Conservation (phyloP, 2,329 filamentous ascomycete genomes). For the Pezicula rhizophila region DNA sequence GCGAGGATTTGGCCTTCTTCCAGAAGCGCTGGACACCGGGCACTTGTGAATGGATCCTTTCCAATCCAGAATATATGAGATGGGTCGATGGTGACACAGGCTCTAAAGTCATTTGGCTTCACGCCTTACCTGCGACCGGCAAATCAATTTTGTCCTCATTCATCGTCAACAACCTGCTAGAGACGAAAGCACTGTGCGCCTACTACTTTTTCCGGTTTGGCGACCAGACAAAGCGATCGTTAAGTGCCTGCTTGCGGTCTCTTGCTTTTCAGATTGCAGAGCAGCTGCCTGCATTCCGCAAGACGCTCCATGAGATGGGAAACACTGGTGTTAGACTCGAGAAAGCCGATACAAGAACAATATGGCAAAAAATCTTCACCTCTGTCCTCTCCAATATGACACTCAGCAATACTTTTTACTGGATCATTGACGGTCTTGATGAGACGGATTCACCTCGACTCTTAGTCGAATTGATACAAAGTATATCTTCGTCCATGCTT, state of each 20-base stretch:
- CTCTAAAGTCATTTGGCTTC: neutral
- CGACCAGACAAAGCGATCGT: conserved; percentile 17
- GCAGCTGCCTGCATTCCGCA: conserved; percentile 11
- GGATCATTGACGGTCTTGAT: too few species aligned
- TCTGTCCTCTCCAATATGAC: too few species aligned
- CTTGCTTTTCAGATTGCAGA: conserved; percentile 24
- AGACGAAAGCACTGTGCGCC: conserved; percentile 7
- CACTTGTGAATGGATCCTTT: conserved; percentile 18
- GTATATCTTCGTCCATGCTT: too few species aligned
- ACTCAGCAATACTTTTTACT: too few species aligned
- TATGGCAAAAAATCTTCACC: too few species aligned
- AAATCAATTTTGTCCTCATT: conserved; percentile 2
- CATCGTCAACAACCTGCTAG: neutral
- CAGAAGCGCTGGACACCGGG: conserved; percentile 13
- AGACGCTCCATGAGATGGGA: neutral
- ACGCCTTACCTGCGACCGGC: neutral
- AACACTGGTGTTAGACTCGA: neutral
- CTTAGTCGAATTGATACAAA: too few species aligned
- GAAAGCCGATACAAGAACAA: too few species aligned
- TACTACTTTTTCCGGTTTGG: conserved; percentile 26
- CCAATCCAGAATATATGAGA: conserved; percentile 1
- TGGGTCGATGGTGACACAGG: conserved; percentile 9
- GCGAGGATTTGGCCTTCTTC: conserved; percentile 14
- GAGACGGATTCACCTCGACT: too few species aligned
- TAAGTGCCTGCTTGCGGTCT: conserved; percentile 16